Evolutionary conservation across 116 monocot species (phyloP).

Genomic region (Papilionanthe hybrid): DNA sequence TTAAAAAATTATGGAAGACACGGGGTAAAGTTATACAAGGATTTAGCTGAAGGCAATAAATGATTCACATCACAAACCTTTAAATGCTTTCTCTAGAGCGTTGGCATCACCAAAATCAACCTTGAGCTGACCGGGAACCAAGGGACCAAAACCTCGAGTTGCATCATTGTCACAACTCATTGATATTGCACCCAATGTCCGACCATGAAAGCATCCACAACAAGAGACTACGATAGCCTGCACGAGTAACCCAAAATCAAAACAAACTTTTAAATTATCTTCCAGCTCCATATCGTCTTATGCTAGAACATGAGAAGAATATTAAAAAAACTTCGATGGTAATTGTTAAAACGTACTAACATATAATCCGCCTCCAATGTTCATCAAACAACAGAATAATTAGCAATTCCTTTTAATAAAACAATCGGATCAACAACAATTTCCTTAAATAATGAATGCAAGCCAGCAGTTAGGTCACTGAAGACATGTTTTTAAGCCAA

Average conservation of each 20-base stretch:
- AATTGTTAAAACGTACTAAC: neutral
- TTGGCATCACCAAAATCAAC: constrained; percentile 86
- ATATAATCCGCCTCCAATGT: neutral
- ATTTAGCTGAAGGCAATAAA: neutral
- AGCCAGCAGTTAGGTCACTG: neutral
- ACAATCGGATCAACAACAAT: neutral
- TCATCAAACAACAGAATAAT: neutral
- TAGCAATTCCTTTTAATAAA: neutral
- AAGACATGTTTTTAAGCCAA: neutral
- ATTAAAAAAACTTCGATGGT: neutral
- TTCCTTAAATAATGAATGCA: neutral
- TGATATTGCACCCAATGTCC: constrained; percentile 87
- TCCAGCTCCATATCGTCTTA: neutral
- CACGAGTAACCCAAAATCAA: neutral
- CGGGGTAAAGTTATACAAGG: neutral
- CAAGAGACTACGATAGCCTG: constrained; percentile 93
- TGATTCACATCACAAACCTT: constrained; percentile 35
- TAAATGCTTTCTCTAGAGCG: constrained; percentile 66
- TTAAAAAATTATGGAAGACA: neutral
- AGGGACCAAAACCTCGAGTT: constrained; percentile 87
- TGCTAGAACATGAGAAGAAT: neutral
- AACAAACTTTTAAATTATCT: neutral
- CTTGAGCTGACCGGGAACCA: constrained; percentile 81
- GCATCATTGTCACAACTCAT: constrained; percentile 99
- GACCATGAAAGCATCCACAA: constrained; percentile 98